Base-by-base conservation (phyloP, 108 stramenopile species). In the Skeletonema tropicum region DNA sequence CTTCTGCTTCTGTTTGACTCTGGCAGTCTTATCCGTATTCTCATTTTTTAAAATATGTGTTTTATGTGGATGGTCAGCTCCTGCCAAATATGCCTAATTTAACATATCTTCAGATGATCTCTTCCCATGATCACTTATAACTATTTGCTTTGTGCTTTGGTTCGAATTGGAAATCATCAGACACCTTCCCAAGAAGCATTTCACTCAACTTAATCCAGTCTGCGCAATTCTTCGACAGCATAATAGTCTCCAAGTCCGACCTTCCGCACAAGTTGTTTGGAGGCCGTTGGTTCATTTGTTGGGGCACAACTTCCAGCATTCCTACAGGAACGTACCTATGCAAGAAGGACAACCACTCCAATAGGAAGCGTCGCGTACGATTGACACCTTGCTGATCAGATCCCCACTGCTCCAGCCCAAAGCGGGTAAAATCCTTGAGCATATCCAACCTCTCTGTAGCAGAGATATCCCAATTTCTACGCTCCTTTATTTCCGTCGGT, bases 361-460 rank as follows among this genome's bases (percentile, higher is more conserved):
- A 77, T 31, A 99, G 77, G 68, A 99, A 99, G 0, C 99, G 87
- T 2, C 99, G 83, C 21, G 97, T 97, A 55, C 84, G 91, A 72
- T 96, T 92, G 70, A 99, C 94, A 9, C 99, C 99, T 73, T 95
- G 88, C 67, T 96, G 90, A 65, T 99, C 99, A 45, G 86, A 83
- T 6, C 99, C 99, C 98, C 98, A 99, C 79, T 99, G 96, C 65
- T 98, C 98, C 41, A 99, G 70, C 15, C 99, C 99, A 74, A 90
- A 97, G 31, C 84, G 86, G 15, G 87, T 88, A 73, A 97, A 99
- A 35, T 95, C 88, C 75, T 97, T 96, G 30, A 97, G 69, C 62
- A 98, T 97, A 59, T 98, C 98, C 15, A 99, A 66, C 11, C 99
- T 81, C 69, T 99, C 99, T 3, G 92, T 60, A 12, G 96, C 91